Evolutionary conservation across 352 stramenopile species (phyloP).

Genomic region (Nothophytophthora sp.): DNA sequence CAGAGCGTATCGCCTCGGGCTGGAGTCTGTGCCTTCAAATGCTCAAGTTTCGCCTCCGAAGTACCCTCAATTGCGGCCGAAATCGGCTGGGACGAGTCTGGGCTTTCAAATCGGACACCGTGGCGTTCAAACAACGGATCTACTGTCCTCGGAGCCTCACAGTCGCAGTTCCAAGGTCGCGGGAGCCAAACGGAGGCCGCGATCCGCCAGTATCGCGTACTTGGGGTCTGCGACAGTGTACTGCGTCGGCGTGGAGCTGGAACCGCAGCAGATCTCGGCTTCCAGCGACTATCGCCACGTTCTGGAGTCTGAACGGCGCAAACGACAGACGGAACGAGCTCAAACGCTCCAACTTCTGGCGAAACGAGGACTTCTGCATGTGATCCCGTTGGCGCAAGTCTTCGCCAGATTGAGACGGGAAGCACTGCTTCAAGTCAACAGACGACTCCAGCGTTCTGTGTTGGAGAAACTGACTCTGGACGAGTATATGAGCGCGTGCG

Average conservation of each 20-base stretch:
- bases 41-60: conserved; percentile 3
- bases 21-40: conserved; percentile 39
- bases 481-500: conserved; percentile 71
- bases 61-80: conserved; percentile 31
- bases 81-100: conserved; percentile 30
- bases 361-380: conserved; percentile 20
- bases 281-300: conserved; percentile 35
- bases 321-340: conserved; percentile 26
- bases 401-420: conserved; percentile 58
- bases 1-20: conserved; percentile 55
- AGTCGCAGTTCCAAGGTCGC: conserved; percentile 32
- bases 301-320: conserved; percentile 38
- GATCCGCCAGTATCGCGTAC: conserved; percentile 58
- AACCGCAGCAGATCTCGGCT: conserved; percentile 8
- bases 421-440: conserved; percentile 50
- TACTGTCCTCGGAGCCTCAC: conserved; percentile 3
- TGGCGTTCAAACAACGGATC: conserved; percentile 7
- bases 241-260: conserved; percentile 30
- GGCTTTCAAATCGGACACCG: conserved; percentile 14
- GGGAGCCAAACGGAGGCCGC: conserved; percentile 45
- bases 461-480: conserved; percentile 58
- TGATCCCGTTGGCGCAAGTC: conserved; percentile 47
- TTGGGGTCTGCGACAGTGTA: conserved; percentile 58
- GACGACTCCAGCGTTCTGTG: conserved; percentile 30
- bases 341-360: conserved; percentile 33